Evolutionary conservation across 306 rosid genomes (phyloP).

Genomic region (Malus sieversii): DNA sequence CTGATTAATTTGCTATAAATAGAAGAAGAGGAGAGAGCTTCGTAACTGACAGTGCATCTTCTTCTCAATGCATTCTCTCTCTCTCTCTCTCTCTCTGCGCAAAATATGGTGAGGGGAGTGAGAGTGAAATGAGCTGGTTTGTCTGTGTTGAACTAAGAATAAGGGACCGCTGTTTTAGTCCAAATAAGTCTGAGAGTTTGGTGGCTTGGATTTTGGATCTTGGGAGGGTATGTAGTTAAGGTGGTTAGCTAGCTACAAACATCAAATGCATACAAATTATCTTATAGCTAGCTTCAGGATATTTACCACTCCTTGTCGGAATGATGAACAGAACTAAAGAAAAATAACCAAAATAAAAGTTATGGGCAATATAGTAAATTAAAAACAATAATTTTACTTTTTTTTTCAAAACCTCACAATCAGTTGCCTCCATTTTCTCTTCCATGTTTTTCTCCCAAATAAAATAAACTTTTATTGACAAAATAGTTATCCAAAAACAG

Average conservation of each 20-base stretch:
- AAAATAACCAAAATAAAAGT: no score
- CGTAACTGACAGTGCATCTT: not conserved
- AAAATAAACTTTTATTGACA: no score
- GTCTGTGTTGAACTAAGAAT: conserved; percentile 10
- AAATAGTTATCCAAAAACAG: no score
- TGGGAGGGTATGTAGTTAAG: not conserved
- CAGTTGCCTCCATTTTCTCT: no score
- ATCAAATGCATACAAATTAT: no score
- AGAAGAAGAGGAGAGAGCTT: not conserved
- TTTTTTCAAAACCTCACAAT: no score
- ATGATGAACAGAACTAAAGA: no score
- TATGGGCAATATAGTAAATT: no score
- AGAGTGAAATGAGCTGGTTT: conserved; percentile 3
- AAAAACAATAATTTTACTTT: no score
- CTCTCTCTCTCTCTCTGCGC: not conserved
- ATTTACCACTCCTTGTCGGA: no score
- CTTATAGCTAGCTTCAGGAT: no score
- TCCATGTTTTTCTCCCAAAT: no score
- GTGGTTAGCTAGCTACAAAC: not conserved
- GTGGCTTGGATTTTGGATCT: conserved; percentile 63
- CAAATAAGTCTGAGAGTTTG: conserved; percentile 22
- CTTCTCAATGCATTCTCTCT: not conserved
- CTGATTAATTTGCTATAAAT: not conserved
- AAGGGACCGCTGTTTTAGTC: not conserved
- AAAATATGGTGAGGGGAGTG: conserved; percentile 1